phyloP scores from a whole-genome alignment of 352 stramenopile species.

The Phytophthora hybrid region DNA sequence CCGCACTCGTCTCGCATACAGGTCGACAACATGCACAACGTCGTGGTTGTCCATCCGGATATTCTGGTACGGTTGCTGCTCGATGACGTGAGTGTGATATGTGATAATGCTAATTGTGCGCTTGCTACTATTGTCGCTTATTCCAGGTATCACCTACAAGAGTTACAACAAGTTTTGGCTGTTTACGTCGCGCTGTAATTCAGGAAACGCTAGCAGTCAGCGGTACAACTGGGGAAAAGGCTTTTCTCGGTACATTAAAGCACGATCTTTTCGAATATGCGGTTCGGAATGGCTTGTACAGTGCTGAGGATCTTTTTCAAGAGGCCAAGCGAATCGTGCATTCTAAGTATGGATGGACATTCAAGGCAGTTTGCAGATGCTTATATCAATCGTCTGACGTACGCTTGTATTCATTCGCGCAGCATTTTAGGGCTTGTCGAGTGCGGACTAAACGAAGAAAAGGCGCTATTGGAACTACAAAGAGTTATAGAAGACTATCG shows the following conservation, averaged over 20 bases:
- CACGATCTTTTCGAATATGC: constrained; percentile 84
- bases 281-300: constrained; percentile 49
- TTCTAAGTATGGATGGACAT: constrained; percentile 55
- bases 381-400: constrained; percentile 14
- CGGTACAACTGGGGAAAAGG: constrained; percentile 63
- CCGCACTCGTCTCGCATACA: constrained; percentile 33
- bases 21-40: constrained; percentile 65
- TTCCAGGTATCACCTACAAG: constrained; percentile 80
- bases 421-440: constrained; percentile 80
- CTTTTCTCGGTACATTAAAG: constrained; percentile 82
- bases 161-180: constrained; percentile 81
- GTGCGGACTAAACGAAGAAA: constrained; percentile 67
- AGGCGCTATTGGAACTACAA: constrained; percentile 59
- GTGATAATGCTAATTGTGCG: constrained; percentile 13
- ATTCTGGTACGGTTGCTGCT: constrained; percentile 60
- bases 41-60: constrained; percentile 79
- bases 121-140: background rate
- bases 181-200: constrained; percentile 74
- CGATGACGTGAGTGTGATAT: background rate
- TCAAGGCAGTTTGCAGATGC: background rate
- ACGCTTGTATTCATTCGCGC: constrained; percentile 2
- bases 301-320: constrained; percentile 42
- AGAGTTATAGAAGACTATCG: constrained; percentile 67
- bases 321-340: constrained; percentile 63
- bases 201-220: constrained; percentile 71